A percentile compares a stretch with the other conserved stretches of the same genome.
phyloP scores from a whole-genome alignment of 2,329 filamentous ascomycete genomes.

The Acephala macrosclerotiorum region DNA sequence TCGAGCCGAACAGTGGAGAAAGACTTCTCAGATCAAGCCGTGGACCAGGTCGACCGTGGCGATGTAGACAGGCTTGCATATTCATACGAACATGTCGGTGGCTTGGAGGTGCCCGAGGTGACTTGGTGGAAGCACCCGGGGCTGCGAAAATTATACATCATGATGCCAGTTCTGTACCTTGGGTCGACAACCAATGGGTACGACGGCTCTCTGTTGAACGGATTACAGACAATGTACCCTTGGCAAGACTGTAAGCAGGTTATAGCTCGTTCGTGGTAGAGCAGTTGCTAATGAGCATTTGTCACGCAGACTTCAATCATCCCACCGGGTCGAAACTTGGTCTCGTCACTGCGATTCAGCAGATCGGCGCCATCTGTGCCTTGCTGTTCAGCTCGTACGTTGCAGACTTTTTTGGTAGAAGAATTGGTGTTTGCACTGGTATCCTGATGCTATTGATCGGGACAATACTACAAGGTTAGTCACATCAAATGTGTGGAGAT shows the following conservation, averaged over 20 bases:
- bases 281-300: not conserved
- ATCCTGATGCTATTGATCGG: conserved; percentile 50
- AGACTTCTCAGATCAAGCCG: not conserved
- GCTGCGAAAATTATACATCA: conserved; percentile 44
- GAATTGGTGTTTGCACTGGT: conserved; percentile 52
- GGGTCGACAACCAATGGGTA: conserved; percentile 48
- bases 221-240: conserved; percentile 50
- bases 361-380: conserved; percentile 52
- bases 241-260: conserved; percentile 48
- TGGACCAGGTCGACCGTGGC: not conserved
- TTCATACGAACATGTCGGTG: conserved; percentile 12
- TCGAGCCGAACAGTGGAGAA: not conserved
- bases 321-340: conserved; percentile 46
- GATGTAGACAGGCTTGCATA: conserved; percentile 3
- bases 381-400: conserved; percentile 53
- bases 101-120: conserved; percentile 2
- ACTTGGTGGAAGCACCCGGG: conserved; percentile 44
- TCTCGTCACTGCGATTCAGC: conserved; percentile 51
- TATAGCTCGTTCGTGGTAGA: not conserved
- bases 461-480: conserved; percentile 45
- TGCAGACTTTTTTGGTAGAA: conserved; percentile 52
- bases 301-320: conserved; percentile 32
- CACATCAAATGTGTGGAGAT: not conserved
- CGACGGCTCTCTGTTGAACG: conserved; percentile 52
- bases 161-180: conserved; percentile 46